These are phyloP conservation scores for Linaria vulgaris DNA, from an alignment of 257 asterid genomes.

Conservation along the genomic window DNA sequence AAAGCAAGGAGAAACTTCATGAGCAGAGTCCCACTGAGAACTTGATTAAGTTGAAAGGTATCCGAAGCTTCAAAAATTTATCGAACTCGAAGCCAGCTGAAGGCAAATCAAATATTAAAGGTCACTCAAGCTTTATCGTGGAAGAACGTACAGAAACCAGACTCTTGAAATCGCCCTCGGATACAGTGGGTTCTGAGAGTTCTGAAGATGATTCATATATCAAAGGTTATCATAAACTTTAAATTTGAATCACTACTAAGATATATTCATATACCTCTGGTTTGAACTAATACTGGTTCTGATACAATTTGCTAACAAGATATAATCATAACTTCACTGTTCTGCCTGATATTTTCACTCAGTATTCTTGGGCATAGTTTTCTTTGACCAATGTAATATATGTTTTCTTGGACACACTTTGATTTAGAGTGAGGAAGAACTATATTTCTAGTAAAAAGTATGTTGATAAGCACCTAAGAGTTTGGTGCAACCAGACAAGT, in stretches of 20 bases:
- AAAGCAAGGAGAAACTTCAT: slow-evolving; percentile 33
- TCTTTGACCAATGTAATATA: too few species aligned
- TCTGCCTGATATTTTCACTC: not conserved
- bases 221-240: not conserved
- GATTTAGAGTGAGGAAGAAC: slow-evolving; percentile 11
- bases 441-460: not conserved
- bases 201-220: too few species aligned
- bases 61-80: slow-evolving; percentile 49
- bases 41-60: slow-evolving; percentile 35
- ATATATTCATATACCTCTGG: too few species aligned
- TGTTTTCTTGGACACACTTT: slow-evolving; percentile 15
- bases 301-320: too few species aligned
- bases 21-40: slow-evolving; percentile 38
- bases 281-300: too few species aligned
- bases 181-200: too few species aligned
- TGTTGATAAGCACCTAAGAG: slow-evolving; percentile 4
- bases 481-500: slow-evolving; percentile 8
- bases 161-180: not conserved
- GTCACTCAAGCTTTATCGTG: slow-evolving; percentile 5
- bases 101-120: slow-evolving; percentile 41
- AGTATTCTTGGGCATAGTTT: slow-evolving; percentile 18
- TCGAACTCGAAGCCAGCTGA: slow-evolving; percentile 39
- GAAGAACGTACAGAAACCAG: too few species aligned
- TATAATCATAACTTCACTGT: slow-evolving; percentile 13
- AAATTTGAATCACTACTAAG: too few species aligned